Conservation (phyloP, 139 green algal genomes). For the Closterium sp. region DNA sequence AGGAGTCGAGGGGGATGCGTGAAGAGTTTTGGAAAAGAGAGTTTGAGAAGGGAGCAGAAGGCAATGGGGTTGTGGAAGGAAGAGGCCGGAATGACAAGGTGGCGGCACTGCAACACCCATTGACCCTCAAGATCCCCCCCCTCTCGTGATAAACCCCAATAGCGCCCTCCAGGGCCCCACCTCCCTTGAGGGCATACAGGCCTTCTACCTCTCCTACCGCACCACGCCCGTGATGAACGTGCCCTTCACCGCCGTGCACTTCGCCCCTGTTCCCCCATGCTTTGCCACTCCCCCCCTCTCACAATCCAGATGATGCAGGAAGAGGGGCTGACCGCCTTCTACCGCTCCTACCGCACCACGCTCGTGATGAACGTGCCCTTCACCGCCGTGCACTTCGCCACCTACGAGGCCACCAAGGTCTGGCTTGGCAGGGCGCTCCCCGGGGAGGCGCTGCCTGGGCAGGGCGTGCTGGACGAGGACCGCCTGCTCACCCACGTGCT, state of each 20-base stretch:
- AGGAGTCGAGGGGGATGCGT: too few species aligned
- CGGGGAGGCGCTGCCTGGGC: background rate
- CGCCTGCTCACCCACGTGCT: constrained; percentile 45
- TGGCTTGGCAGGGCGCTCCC: background rate
- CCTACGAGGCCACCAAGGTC: constrained; percentile 86
- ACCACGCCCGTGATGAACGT: constrained; percentile 95
- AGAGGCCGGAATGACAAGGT: too few species aligned
- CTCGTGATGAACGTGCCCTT: constrained; percentile 97
- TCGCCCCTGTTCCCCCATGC: background rate
- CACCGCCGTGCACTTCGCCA: constrained; percentile 84
- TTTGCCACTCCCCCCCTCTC: constrained; percentile 3
- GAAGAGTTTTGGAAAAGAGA: too few species aligned
- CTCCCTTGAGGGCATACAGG: constrained; percentile 75
- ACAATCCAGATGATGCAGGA: constrained; percentile 53
- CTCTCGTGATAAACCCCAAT: too few species aligned
- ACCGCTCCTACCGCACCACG: constrained; percentile 81
- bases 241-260: constrained; percentile 32
- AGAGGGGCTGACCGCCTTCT: constrained; percentile 83
- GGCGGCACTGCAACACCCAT: too few species aligned
- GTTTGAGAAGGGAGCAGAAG: too few species aligned
- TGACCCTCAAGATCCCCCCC: too few species aligned
- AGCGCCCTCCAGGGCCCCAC: too few species aligned
- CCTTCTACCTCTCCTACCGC: constrained; percentile 86
- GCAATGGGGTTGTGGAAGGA: too few species aligned
- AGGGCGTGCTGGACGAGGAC: constrained; percentile 40